A percentile compares a stretch with the other conserved stretches of the same genome.
Evolutionary conservation across 495 filamentous ascomycete genomes (phyloP).

Genomic region (Barbatosphaeria neglecta): DNA sequence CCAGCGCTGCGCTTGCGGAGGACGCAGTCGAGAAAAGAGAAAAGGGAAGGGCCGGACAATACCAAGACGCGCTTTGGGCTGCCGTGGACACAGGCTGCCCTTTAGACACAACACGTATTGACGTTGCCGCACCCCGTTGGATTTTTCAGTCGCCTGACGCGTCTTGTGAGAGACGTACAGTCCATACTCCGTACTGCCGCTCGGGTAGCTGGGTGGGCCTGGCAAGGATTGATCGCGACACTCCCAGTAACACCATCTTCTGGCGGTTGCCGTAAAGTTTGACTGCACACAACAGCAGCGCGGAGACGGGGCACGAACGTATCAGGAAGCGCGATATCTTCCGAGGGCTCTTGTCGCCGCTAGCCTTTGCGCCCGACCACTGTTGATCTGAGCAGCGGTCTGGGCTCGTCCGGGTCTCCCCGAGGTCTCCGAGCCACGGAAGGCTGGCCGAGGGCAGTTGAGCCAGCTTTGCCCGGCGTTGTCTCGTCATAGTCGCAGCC

Average conservation of each 20-base stretch:
- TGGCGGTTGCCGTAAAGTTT: neutral
- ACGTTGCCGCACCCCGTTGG: neutral
- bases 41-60: no score
- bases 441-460: no score
- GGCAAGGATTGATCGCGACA: neutral
- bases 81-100: neutral
- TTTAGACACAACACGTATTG: neutral
- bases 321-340: neutral
- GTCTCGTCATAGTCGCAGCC: neutral
- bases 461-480: no score
- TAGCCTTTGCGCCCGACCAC: neutral
- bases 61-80: neutral
- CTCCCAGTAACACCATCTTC: neutral
- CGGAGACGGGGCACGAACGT: neutral
- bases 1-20: no score
- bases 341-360: neutral
- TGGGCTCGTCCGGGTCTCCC: no score
- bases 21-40: no score
- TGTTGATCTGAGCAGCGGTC: no score
- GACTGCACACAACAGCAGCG: neutral
- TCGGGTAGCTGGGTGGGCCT: neutral
- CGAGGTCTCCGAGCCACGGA: no score
- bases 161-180: no score
- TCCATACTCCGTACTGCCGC: neutral
- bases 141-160: neutral